Evolutionary conservation across 2,329 filamentous ascomycete genomes (phyloP).

Genomic region (Trichoderma sp.): DNA sequence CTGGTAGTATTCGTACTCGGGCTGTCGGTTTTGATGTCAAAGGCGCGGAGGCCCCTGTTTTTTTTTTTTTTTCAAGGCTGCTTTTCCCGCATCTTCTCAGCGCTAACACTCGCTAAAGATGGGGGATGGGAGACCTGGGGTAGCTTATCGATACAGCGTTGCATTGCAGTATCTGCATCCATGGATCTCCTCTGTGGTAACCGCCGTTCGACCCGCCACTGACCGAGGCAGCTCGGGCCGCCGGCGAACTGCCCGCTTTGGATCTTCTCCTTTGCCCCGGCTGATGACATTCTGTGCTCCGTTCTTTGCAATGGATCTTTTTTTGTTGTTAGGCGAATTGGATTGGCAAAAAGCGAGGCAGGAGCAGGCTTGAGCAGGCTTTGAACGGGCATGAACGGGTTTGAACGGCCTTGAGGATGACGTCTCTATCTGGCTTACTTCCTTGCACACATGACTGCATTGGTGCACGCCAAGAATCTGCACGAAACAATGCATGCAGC

Average conservation of each 20-base stretch:
- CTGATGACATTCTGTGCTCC: background rate
- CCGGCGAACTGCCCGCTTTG: background rate
- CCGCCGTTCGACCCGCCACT: background rate
- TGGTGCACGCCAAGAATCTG: background rate
- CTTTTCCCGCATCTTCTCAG: constrained; percentile 1
- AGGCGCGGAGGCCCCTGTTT: constrained; percentile 12
- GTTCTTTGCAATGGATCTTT: no score
- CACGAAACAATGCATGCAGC: background rate
- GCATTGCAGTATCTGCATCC: background rate
- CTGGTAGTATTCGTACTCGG: constrained; percentile 13
- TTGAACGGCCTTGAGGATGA: background rate
- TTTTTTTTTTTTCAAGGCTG: no score
- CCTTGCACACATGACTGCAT: background rate
- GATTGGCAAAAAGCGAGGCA: background rate
- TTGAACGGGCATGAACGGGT: background rate
- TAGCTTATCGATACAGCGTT: constrained; percentile 1
- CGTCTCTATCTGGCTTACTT: background rate
- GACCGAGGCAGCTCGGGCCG: constrained; percentile 14
- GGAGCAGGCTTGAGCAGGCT: background rate
- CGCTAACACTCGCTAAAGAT: constrained; percentile 9
- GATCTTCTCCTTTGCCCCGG: constrained; percentile 4
- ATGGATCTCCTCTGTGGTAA: no score
- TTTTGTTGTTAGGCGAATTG: no score
- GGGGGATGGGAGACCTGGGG: background rate
- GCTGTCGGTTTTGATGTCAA: background rate